phyloP scores from a whole-genome alignment of 1,139 yeast genomes.

The Candida mesenterica region DNA sequence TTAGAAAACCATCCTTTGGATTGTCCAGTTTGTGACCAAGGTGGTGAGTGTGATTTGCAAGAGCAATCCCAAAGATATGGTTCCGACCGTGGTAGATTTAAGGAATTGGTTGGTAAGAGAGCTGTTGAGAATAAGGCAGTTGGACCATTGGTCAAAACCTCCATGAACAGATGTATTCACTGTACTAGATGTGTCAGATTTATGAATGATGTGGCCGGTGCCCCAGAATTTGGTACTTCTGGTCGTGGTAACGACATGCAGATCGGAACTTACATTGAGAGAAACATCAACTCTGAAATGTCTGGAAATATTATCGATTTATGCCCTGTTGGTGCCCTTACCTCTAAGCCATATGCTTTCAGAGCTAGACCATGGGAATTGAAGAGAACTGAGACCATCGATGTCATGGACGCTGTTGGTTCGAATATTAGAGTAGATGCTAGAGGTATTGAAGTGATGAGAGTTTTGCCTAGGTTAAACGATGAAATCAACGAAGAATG shows the following conservation, averaged over 20 bases:
- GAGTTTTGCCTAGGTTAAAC: constrained; percentile 82
- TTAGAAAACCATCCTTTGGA: constrained; percentile 89
- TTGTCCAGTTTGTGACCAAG: constrained; percentile 93
- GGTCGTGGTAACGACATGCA: constrained; percentile 94
- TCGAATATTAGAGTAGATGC: constrained; percentile 83
- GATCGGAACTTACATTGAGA: constrained; percentile 85
- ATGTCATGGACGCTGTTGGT: constrained; percentile 82
- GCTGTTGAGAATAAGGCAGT: constrained; percentile 89
- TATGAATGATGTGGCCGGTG: constrained; percentile 90
- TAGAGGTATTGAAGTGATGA: constrained; percentile 85
- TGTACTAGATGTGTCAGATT: constrained; percentile 92
- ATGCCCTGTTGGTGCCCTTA: constrained; percentile 92
- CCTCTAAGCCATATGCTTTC: constrained; percentile 88
- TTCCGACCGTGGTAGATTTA: constrained; percentile 81
- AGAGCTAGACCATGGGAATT: constrained; percentile 94
- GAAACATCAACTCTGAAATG: constrained; percentile 81
- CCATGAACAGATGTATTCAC: constrained; percentile 92
- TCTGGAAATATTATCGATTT: constrained; percentile 86
- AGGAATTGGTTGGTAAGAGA: constrained; percentile 80
- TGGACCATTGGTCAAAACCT: constrained; percentile 86
- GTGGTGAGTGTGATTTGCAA: constrained; percentile 92
- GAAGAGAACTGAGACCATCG: constrained; percentile 85
- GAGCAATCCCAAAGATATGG: constrained; percentile 87
- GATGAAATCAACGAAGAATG: constrained; percentile 91
- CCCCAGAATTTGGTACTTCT: constrained; percentile 84